Evolutionary conservation across 2,329 filamentous ascomycete genomes (phyloP), one percentile per base, ranked within the genome.

Genomic region (Epichloe bromicola): DNA sequence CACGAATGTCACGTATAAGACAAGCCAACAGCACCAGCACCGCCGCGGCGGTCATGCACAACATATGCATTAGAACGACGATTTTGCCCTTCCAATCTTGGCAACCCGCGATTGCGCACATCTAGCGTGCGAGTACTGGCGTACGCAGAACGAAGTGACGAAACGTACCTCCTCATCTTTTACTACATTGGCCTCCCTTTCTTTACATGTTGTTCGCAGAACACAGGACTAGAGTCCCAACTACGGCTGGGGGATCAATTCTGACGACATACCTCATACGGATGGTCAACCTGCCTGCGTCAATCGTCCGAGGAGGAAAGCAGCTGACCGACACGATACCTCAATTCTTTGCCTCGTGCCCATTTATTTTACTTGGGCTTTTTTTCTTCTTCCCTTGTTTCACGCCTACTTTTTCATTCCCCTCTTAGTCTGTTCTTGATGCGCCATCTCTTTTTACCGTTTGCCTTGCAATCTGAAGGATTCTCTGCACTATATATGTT

Each of bases 111-210:
- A 61, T 58, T 51, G 63, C 56, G 55, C 59, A 58, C 57, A 60
- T 61, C 54, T 58, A 60, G 59, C 60, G 60, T 61, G 61, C 64
- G 61, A 65, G 56, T 60, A 60, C 61, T 61, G 64, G 63, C 64
- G 62, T 59, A 66, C 58, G 61, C 66, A 63, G 61, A 65, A 68
- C 66, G 65, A 69, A 62, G 61, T 65, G 65, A 69, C 65, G 66
- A 68, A 64, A 63, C 60, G 57, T 57, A 63, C 59, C 60, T 59
- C 61, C 59, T 59, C 57, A 57, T 53, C 63, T 57, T 61, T 60
- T 63, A 57, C 60, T 57, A 50, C 57, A 56, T 59, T 55, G 34
- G 48, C 48, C 43, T 45, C 46, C 26, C 19, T 44, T 33, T 49
- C 47, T 49, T 30, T 44, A 17, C 7, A 47, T 30, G 36, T 51